Conservation (phyloP, 768 basidiomycete genomes). For the Lyophyllum decastes region DNA sequence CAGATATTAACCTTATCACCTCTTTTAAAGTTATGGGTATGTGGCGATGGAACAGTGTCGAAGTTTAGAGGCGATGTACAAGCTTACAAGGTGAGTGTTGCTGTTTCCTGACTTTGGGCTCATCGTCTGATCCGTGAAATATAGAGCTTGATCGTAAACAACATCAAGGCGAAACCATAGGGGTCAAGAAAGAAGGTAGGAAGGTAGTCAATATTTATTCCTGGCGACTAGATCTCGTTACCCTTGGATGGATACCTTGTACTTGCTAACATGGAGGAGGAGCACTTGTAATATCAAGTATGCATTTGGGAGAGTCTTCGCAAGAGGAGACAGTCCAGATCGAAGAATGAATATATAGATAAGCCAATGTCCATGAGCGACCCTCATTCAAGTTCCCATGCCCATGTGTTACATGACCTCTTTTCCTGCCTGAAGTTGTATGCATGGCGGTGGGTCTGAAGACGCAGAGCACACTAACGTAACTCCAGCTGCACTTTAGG, state of each 20-base stretch:
- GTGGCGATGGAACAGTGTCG: conserved; percentile 75
- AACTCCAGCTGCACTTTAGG: conserved; percentile 23
- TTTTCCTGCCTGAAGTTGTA: neutral
- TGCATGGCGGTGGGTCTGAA: neutral
- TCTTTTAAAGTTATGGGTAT: conserved; percentile 81
- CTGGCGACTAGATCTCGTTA: neutral
- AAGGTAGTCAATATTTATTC: neutral
- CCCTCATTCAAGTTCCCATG: neutral
- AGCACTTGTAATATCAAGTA: neutral
- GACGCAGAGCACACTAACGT: conserved; percentile 13
- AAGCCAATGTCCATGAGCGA: neutral
- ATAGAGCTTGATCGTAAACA: conserved; percentile 76
- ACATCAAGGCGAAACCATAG: conserved; percentile 61
- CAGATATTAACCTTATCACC: neutral
- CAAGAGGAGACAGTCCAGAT: neutral
- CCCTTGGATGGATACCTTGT: neutral
- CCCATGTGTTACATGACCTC: neutral
- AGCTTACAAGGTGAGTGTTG: conserved; percentile 74
- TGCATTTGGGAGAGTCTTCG: neutral
- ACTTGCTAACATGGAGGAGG: neutral
- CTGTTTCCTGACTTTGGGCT: neutral
- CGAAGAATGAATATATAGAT: neutral
- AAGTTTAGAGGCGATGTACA: conserved; percentile 92
- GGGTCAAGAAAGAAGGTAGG: neutral
- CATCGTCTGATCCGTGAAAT: conserved; percentile 12